Evolutionary conservation across 495 filamentous ascomycete species (phyloP), one percentile per base, ranked within the genome.

Genomic region (Ramalina peruviana): DNA sequence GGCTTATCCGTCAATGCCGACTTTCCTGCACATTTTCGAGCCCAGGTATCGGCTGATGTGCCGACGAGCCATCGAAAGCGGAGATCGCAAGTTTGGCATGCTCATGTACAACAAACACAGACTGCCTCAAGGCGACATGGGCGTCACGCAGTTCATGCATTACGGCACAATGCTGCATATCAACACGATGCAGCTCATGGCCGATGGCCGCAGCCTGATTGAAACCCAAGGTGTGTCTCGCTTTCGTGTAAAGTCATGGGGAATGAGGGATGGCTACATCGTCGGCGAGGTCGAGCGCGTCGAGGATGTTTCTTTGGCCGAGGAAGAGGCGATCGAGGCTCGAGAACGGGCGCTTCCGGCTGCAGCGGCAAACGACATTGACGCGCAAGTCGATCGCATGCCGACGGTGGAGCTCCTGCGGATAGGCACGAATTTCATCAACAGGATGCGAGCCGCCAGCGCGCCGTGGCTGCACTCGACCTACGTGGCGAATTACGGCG

Each of bases 21-120:
- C 82, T 1, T 88, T 88, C 55, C 66, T 96, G 0, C 83, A 90
- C 59, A 75, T 96, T n/a, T 94, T 94, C 61, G 89, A 96, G 61
- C 85, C 87, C 20, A 77, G 86, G 11, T 94, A 94, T 62, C 79
- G 86, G 3, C 72, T 93, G 7, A 90, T 94, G 86, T 82, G 94
- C 19, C 77, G 81, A 42, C 79, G 88, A 23, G 83, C 80, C 9
- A 70, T 90, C 37, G 81, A 86, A 48, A 74, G 57, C 51, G 78
- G 77, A 2, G 75, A 80, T 49, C 65, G 77, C 17, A 82, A 74
- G 43, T 94, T 96, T 57, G 89, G 89, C 3, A 93, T 94, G 84
- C 68, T 93, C 20, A 75, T 83, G 64, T 78, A 78, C 54, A 87
- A 87, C 57, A 71, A 72, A 40, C 55, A 63, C 13, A 62, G 67